phyloP scores from a whole-genome alignment of 345 rosid species.

The Eucalyptus regnans region DNA sequence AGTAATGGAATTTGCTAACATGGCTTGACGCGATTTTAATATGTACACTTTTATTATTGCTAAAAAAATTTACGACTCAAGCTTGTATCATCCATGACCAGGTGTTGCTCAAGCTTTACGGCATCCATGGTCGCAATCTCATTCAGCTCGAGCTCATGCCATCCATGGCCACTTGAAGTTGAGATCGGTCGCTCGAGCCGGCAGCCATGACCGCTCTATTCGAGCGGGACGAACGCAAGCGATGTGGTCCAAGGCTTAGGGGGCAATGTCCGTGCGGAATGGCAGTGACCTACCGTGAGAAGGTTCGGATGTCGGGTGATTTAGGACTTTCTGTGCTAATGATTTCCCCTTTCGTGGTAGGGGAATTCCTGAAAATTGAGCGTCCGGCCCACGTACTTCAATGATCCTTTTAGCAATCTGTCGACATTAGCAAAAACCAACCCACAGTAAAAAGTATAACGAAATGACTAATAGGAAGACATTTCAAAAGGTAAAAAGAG shows the following conservation, averaged over 20 bases:
- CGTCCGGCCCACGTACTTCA: background rate
- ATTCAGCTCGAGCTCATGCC: background rate
- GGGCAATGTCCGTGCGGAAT: background rate
- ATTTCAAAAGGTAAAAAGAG: background rate
- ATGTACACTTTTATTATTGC: background rate
- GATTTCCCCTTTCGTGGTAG: background rate
- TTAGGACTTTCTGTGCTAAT: background rate
- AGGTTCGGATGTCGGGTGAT: background rate
- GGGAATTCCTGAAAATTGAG: background rate
- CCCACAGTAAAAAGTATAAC: background rate
- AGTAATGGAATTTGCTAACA: no score
- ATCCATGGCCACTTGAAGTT: background rate
- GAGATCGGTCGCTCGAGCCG: background rate
- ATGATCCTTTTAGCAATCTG: background rate
- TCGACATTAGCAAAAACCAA: background rate
- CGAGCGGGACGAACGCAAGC: background rate
- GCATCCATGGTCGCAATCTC: background rate
- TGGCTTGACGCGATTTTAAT: background rate
- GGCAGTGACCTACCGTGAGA: background rate
- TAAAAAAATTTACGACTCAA: background rate
- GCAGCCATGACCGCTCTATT: background rate
- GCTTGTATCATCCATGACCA: background rate
- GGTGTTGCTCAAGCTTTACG: background rate
- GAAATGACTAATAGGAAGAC: background rate
- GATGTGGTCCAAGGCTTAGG: background rate